phyloP scores from a whole-genome alignment of 805 yeast species.

The Kodamaea nitidulidarum region DNA sequence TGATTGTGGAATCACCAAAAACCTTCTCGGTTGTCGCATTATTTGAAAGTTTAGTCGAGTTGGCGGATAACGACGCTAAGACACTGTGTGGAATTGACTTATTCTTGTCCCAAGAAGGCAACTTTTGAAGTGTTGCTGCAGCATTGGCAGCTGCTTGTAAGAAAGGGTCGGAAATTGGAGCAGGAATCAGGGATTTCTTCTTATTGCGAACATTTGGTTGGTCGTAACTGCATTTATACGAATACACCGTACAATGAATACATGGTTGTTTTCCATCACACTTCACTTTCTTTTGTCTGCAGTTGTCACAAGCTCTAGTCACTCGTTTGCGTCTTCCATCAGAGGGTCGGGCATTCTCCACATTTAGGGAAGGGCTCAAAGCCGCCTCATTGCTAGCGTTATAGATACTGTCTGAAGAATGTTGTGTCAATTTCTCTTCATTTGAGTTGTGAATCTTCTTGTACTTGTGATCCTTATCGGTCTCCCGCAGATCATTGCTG shows the following conservation, averaged over 20 bases:
- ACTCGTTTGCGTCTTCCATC: constrained; percentile 56
- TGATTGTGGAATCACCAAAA: constrained; percentile 8
- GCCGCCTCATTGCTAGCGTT: background rate
- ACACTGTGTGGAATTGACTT: constrained; percentile 6
- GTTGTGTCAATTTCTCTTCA: too few species aligned
- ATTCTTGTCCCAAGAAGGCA: constrained; percentile 9
- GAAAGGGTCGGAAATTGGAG: constrained; percentile 20
- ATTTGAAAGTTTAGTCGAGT: background rate
- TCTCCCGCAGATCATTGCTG: background rate
- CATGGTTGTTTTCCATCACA: constrained; percentile 82
- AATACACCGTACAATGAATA: constrained; percentile 80
- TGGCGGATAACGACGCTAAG: constrained; percentile 5
- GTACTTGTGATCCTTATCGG: background rate
- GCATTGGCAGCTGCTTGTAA: constrained; percentile 13
- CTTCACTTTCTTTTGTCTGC: constrained; percentile 71
- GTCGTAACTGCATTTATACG: constrained; percentile 79
- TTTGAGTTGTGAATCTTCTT: too few species aligned
- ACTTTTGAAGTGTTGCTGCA: constrained; percentile 15
- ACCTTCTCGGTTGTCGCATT: background rate
- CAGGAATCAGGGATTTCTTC: constrained; percentile 30
- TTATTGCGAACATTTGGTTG: constrained; percentile 64
- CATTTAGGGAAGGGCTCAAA: background rate
- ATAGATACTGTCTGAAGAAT: background rate
- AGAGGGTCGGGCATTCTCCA: background rate
- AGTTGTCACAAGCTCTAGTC: constrained; percentile 71